Evolutionary conservation across 2,329 filamentous ascomycete species (phyloP), one percentile per base, ranked within the genome.

Genomic region (Cercospora canescens): DNA sequence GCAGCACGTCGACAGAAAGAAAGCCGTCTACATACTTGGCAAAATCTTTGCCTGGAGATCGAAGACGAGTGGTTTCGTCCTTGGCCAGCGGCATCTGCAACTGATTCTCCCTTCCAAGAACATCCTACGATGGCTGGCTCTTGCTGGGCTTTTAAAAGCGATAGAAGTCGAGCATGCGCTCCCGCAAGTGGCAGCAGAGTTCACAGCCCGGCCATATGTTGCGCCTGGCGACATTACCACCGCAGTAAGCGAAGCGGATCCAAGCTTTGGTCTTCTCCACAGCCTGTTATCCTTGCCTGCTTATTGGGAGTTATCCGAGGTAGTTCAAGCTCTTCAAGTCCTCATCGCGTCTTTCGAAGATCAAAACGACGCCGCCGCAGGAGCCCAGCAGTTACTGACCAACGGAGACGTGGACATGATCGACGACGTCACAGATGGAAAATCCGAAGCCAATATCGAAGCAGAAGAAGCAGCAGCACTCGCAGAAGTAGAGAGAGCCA

Each of bases 261-360:
- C 88, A 2, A 87, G 88, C 35, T 85, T 92, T 76, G 86, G 88
- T 59, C 80, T 92, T 2, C 82, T 93, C 41, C 83, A 89, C 50
- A 85, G 85, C 63, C 87, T 92, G 65, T 81, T 94, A 6, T 86
- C 87, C 21, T 73, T 80, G 41, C 84, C 85, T 6, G 90, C 89
- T 7, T 86, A 87, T 71, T 83, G 93, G 18, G 87, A 88, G 3
- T 82, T 90, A 45, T 79, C 84, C 3, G 91, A 93, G 74, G 82
- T 93, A 6, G 83, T 92, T 1, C 81, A 89, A 63, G 86, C 88
- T 4, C 85, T 93, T 60, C 85, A 87, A 61, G 79, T 86, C 2
- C 81, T 93, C 16, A 90, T 93, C 81, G 84, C 87, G 55, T 93
- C 88, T 71, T 84, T 94, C 45, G 89, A 90, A 52, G 78, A 74